Conservation (phyloP, 495 filamentous ascomycete species). For the Lichina pygmaea region DNA sequence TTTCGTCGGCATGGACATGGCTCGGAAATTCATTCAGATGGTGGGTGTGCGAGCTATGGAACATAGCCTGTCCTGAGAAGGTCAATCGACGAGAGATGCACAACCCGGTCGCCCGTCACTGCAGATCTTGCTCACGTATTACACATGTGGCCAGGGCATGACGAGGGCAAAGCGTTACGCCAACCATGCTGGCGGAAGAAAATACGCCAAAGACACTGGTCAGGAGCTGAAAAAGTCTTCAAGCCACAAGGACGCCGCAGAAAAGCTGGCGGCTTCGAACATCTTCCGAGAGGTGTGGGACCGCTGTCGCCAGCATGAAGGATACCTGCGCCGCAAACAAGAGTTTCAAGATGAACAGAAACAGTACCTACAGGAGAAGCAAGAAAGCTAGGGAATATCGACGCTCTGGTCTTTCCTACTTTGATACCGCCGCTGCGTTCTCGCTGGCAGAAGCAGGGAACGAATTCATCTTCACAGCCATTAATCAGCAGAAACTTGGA, state of each 20-base stretch:
- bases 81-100: too few relatives aligned
- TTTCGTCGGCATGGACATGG: constrained; percentile 27
- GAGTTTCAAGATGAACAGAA: constrained; percentile 2
- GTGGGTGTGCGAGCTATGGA: neutral
- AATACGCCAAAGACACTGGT: constrained; percentile 13
- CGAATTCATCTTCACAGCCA: neutral
- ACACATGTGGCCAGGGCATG: constrained; percentile 13
- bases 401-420: neutral
- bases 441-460: neutral
- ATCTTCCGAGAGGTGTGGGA: neutral
- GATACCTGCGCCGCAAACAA: neutral
- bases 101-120: neutral
- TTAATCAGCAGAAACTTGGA: neutral
- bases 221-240: constrained; percentile 6
- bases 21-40: constrained; percentile 26
- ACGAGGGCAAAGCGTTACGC: constrained; percentile 22
- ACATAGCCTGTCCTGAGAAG: too few relatives aligned
- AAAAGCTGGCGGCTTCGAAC: constrained; percentile 1
- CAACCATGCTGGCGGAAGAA: constrained; percentile 21
- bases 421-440: neutral
- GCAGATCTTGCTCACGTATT: neutral
- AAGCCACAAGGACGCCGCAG: neutral
- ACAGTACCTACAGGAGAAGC: neutral
- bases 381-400: neutral
- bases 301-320: neutral